Conservation (phyloP, 495 filamentous ascomycete species). For the Trichoderma gamsii region DNA sequence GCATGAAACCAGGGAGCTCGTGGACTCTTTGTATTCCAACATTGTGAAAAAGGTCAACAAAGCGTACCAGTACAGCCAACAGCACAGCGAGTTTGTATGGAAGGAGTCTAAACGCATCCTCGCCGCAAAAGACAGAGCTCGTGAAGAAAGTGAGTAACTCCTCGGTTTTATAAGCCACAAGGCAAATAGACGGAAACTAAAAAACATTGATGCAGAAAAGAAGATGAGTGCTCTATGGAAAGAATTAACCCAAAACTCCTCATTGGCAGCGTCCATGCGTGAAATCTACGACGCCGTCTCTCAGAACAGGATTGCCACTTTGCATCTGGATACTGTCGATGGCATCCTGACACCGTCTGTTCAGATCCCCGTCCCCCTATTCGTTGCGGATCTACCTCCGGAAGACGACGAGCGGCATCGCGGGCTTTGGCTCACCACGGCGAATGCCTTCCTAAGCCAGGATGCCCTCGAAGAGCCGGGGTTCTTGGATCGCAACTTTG, state of each 20-base stretch:
- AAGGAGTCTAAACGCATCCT: slow-evolving; percentile 75
- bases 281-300: slow-evolving; percentile 76
- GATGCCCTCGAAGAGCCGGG: slow-evolving; percentile 53
- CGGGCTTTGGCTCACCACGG: slow-evolving; percentile 82
- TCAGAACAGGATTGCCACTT: slow-evolving; percentile 67
- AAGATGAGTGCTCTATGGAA: slow-evolving; percentile 55
- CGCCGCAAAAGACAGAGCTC: slow-evolving; percentile 67
- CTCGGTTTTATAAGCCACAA: neutral
- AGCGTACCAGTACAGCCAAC: slow-evolving; percentile 85
- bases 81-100: slow-evolving; percentile 80
- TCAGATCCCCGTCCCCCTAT: slow-evolving; percentile 77
- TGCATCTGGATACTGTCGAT: slow-evolving; percentile 43
- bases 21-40: slow-evolving; percentile 77
- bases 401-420: slow-evolving; percentile 57
- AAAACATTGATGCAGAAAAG: slow-evolving; percentile 33
- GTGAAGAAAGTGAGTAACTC: slow-evolving; percentile 60
- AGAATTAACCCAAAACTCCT: slow-evolving; percentile 65
- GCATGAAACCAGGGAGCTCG: slow-evolving; percentile 64
- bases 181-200: neutral
- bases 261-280: slow-evolving; percentile 76
- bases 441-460: slow-evolving; percentile 65
- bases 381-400: slow-evolving; percentile 64
- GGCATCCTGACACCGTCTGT: slow-evolving; percentile 61
- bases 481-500: slow-evolving; percentile 76
- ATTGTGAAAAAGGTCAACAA: slow-evolving; percentile 86